phyloP scores from a whole-genome alignment of 2,329 filamentous ascomycete species.

The Xenoacremonium recifei region DNA sequence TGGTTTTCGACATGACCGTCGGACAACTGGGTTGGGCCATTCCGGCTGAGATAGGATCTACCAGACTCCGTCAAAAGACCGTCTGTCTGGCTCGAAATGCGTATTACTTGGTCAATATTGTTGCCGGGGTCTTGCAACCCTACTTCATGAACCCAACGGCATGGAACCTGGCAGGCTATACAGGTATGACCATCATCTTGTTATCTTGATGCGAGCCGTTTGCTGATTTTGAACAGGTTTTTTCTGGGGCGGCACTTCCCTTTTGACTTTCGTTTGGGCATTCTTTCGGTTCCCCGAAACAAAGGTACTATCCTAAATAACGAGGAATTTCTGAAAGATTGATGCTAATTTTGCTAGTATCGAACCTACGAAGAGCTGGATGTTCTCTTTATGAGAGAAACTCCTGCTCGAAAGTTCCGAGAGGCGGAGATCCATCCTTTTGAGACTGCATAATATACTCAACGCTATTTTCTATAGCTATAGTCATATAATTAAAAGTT shows the following conservation, averaged over 20 bases:
- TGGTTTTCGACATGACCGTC: conserved; percentile 26
- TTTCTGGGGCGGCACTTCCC: conserved; percentile 33
- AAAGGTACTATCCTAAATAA: too few relatives aligned
- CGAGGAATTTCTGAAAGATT: too few relatives aligned
- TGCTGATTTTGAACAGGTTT: too few relatives aligned
- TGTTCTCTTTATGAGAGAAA: conserved; percentile 42
- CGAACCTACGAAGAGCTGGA: conserved; percentile 52
- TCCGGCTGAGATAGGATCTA: conserved; percentile 30
- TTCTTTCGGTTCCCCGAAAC: conserved; percentile 51
- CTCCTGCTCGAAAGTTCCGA: conserved; percentile 36
- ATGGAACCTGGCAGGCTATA: conserved; percentile 30
- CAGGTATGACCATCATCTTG: too few relatives aligned
- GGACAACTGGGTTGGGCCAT: conserved; percentile 33
- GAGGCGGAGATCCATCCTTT: conserved; percentile 3
- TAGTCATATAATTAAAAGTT: too few relatives aligned
- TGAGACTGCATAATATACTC: too few relatives aligned
- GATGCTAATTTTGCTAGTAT: too few relatives aligned
- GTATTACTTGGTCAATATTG: conserved; percentile 24
- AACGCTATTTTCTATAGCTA: too few relatives aligned
- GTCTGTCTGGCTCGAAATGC: conserved; percentile 26
- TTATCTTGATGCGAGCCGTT: too few relatives aligned
- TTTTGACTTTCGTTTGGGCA: conserved; percentile 42
- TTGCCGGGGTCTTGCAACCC: conserved; percentile 25
- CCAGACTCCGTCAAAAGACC: conserved; percentile 30
- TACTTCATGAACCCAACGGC: conserved; percentile 32